A percentile compares a stretch with the other conserved stretches of the same genome.
Conservation (phyloP, 179 eudicot genomes). For the Silene noctiflora region DNA sequence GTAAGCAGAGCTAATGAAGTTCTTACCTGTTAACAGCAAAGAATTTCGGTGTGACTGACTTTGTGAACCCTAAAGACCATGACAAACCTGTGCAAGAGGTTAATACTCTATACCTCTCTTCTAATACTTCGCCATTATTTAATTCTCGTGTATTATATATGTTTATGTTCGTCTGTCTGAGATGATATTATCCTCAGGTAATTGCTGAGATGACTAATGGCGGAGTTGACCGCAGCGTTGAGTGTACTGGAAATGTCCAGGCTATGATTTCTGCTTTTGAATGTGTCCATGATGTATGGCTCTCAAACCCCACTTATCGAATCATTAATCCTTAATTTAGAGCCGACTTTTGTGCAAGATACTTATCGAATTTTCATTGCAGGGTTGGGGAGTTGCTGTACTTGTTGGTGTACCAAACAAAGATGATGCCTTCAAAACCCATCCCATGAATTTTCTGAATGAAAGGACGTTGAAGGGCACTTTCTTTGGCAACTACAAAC, state of each 20-base stretch:
- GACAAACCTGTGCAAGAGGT: conserved; percentile 65
- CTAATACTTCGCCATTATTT: neutral
- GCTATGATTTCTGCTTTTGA: conserved; percentile 87
- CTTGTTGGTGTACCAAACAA: conserved; percentile 74
- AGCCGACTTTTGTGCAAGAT: too few species aligned
- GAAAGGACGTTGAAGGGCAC: conserved; percentile 80
- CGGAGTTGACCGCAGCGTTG: conserved; percentile 70
- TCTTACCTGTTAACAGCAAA: conserved; percentile 29
- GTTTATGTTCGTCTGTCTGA: neutral
- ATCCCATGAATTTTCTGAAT: conserved; percentile 58
- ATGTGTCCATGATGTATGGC: conserved; percentile 77
- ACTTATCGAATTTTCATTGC: neutral
- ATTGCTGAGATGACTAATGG: conserved; percentile 80
- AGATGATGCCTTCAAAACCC: conserved; percentile 61
- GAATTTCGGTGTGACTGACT: conserved; percentile 50
- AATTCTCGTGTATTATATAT: too few species aligned
- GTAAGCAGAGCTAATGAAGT: conserved; percentile 4
- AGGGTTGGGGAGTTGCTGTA: conserved; percentile 90
- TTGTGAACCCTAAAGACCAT: conserved; percentile 62
- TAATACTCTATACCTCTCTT: neutral
- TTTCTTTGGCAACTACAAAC: conserved; percentile 80
- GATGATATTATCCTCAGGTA: conserved; percentile 31
- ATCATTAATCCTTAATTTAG: neutral
- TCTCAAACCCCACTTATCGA: neutral
- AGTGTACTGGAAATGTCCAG: conserved; percentile 65